A percentile compares a stretch with the other conserved stretches of the same genome.
Evolutionary conservation across 768 basidiomycete genomes (phyloP).

Genomic region (Kwoniella sp.): DNA sequence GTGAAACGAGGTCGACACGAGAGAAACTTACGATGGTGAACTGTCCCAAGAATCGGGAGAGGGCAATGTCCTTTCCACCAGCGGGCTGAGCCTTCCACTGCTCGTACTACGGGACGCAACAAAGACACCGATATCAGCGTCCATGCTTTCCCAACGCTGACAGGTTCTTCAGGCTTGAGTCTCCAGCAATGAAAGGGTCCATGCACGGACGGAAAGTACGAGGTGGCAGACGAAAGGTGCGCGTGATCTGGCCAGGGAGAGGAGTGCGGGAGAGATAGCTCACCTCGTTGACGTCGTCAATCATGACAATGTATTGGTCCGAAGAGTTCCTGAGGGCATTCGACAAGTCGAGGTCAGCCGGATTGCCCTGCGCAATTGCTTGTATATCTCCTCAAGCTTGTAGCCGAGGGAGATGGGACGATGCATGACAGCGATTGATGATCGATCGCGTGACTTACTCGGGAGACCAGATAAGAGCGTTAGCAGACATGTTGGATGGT

Average conservation of each 20-base stretch:
- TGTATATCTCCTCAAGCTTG: too few relatives aligned
- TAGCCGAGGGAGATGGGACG: too few relatives aligned
- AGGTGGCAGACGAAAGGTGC: too few relatives aligned
- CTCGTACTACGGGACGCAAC: conserved; percentile 38
- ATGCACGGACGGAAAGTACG: too few relatives aligned
- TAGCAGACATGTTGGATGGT: conserved; percentile 18
- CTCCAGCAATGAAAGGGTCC: too few relatives aligned
- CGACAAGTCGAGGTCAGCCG: background rate
- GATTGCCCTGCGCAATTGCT: too few relatives aligned
- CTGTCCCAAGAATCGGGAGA: conserved; percentile 44
- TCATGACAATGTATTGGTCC: conserved; percentile 36
- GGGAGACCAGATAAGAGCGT: conserved; percentile 23
- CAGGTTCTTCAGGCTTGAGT: too few relatives aligned
- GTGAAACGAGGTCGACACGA: background rate
- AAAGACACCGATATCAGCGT: too few relatives aligned
- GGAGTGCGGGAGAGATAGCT: conserved; percentile 5
- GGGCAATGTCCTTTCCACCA: conserved; percentile 44
- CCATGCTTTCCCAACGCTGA: too few relatives aligned
- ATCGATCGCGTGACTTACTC: conserved; percentile 7
- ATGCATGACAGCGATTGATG: too few relatives aligned
- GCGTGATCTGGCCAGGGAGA: background rate
- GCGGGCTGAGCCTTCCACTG: conserved; percentile 39
- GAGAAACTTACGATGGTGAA: conserved; percentile 43
- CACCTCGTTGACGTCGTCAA: conserved; percentile 50
- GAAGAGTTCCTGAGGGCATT: conserved; percentile 11